Base-by-base conservation (phyloP, 2,329 filamentous ascomycete species). In the Didymella exigua region DNA sequence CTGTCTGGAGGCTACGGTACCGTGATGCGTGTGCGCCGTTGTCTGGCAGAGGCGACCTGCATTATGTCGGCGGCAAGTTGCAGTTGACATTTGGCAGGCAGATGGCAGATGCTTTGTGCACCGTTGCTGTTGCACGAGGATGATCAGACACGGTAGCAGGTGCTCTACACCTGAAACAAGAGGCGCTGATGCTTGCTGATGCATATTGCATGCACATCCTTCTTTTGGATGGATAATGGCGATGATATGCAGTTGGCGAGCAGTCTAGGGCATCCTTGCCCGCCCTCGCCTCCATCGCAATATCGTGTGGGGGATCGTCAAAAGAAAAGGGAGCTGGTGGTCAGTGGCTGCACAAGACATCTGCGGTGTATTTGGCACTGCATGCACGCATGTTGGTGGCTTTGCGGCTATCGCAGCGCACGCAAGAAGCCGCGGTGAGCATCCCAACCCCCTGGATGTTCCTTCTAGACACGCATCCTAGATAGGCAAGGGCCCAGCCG, bases 381-480 rank as follows among this genome's bases (percentile, higher is more conserved):
- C 33, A 16, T 48, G 10, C 27, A 30, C 10, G 13, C 31, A 24
- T 43, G 44, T 31, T 44, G 31, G 44, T 48, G 50, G 50, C 50
- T 33, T 31, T 31, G 30, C 37, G 29, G 37, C 29, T 43, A 26
- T 34, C 30, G 23, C 50, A 54, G 37, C 50, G 33, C 33, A 34
- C 16, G 45, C 51, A 18, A 26, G 18, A 23, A 40, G 27, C 16
- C 34, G 30, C 49, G 44, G 29, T 33, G 44, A 53, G 52, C 52
- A 38, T 52, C 54, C 48, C 49, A 49, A 44, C 62, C 62, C 62
- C 59, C 61, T 63, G 61, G 62, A 14, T 16, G 21, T 4, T 24
- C 36, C 13, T 23, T 13, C 33, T 24, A 37, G 21, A 48, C 29
- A 57, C 40, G 49, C 26, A 41, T 47, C 61, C 60, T 47, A 56